Evolutionary conservation across 2,329 filamentous ascomycete species (phyloP), one percentile per base, ranked within the genome.

Genomic region (Macrophomina phaseolina): DNA sequence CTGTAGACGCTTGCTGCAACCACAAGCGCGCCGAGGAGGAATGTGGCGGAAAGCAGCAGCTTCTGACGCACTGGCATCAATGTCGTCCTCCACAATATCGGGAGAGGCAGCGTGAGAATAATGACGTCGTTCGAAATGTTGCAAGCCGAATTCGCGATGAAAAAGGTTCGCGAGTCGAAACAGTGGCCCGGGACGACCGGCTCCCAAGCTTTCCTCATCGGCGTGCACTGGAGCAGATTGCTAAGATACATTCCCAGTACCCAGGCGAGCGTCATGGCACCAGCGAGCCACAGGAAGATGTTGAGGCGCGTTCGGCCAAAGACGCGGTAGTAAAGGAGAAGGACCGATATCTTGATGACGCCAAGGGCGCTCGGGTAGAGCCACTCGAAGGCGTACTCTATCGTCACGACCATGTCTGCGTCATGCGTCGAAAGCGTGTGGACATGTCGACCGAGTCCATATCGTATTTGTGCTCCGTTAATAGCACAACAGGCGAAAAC

Each of bases 331-430:
- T 51, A 51, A 30, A 51, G 48, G 3, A 51, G 48, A 28, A 51
- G 48, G 18, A 51, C 48, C 48, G 48, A 51, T 11, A 51, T 51
- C 9, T 51, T 51, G 23, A 30, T 51, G 18, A 30, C 30, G 18
- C 48, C 48, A n/a, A 51, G 48, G 11, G 48, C 14, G 6, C 18
- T 30, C 11, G 48, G 48, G 18, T 51, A 51, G 18, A 51, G 30
- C 48, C 48, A 51, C 48, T 51, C 18, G 48, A 51, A 51, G 23
- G 48, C 18, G 48, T 51, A 51, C 48, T 51, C 48, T 28, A 51
- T 51, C n/a, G 48, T 51, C 9, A 51, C 48, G 14, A 51, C 48
- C 48, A 30, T 51, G 18, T 51, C 48, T 30, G 48, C 48, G 14
- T 51, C 48, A 23, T 32, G 18, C 18, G 23, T 14, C 12, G 48